Percentiles rank a stretch among this genome's conserved stretches.
phyloP scores from a whole-genome alignment of 805 yeast genomes.

The Komagataella mondaviorum region DNA sequence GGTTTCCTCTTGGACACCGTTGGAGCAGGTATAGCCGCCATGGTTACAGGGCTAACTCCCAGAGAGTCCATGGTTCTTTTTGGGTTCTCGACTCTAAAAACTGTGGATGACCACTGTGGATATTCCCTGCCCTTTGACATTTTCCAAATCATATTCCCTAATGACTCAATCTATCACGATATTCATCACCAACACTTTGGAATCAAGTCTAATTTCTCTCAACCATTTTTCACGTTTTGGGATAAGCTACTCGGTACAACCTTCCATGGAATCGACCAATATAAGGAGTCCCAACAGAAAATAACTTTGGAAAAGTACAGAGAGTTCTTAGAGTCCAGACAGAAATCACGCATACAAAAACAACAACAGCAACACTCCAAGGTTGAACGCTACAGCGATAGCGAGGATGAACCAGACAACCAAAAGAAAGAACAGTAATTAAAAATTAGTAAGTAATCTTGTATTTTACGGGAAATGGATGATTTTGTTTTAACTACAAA shows the following conservation, averaged over 20 bases:
- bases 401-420: conserved; percentile 4
- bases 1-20: conserved; percentile 85
- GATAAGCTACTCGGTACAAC: conserved; percentile 62
- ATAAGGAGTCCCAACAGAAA: conserved; percentile 49
- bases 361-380: neutral
- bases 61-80: conserved; percentile 66
- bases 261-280: conserved; percentile 52
- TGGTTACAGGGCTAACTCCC: conserved; percentile 49
- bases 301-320: conserved; percentile 57
- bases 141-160: conserved; percentile 84
- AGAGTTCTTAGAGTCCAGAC: conserved; percentile 34
- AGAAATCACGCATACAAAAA: conserved; percentile 5
- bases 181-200: conserved; percentile 97
- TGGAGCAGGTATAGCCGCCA: conserved; percentile 79
- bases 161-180: conserved; percentile 91
- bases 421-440: neutral
- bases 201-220: conserved; percentile 82
- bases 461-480: neutral
- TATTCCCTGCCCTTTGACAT: conserved; percentile 86
- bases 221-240: conserved; percentile 96
- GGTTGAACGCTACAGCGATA: neutral
- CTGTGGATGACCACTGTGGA: conserved; percentile 99
- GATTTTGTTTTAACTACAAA: neutral
- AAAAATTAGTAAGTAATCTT: neutral
- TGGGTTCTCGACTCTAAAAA: conserved; percentile 86